Evolutionary conservation across 2,329 filamentous ascomycete species (phyloP).

Genomic region (Calonectria montana): DNA sequence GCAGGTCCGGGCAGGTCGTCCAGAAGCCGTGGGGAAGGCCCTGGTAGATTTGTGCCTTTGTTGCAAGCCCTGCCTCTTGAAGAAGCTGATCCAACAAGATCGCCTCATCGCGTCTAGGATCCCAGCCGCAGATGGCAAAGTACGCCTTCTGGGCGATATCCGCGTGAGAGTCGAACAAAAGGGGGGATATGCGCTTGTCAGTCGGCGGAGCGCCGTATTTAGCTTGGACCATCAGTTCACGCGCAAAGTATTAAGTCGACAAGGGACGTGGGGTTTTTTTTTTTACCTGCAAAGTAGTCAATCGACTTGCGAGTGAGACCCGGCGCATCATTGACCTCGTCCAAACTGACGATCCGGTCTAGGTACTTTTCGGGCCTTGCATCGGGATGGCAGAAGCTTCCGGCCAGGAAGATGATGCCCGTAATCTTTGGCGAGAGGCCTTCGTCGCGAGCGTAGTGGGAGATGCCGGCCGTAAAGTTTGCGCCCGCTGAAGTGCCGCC

Average conservation of each 20-base stretch:
- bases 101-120: conserved; percentile 61
- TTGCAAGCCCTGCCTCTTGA: conserved; percentile 45
- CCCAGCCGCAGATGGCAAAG: conserved; percentile 60
- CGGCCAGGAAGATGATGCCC: conserved; percentile 58
- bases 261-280: too few relatives aligned
- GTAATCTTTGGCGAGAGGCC: conserved; percentile 55
- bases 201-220: conserved; percentile 42
- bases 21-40: conserved; percentile 56
- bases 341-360: conserved; percentile 47
- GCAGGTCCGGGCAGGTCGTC: conserved; percentile 50
- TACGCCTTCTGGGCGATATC: conserved; percentile 49
- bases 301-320: conserved; percentile 50
- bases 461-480: conserved; percentile 60
- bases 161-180: conserved; percentile 47
- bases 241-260: too few relatives aligned
- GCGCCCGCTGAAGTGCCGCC: conserved; percentile 63
- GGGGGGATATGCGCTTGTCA: conserved; percentile 54
- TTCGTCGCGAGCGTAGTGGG: conserved; percentile 53
- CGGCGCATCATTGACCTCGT: conserved; percentile 50
- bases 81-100: conserved; percentile 57
- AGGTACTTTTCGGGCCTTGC: conserved; percentile 53
- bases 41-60: conserved; percentile 53
- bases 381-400: conserved; percentile 54
- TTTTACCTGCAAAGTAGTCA: conserved; percentile 46
- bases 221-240: conserved; percentile 20